Percentiles rank a stretch among this genome's conserved stretches.
phyloP scores from a whole-genome alignment of 441 rosid genomes.

The Gossypium lobatum region DNA sequence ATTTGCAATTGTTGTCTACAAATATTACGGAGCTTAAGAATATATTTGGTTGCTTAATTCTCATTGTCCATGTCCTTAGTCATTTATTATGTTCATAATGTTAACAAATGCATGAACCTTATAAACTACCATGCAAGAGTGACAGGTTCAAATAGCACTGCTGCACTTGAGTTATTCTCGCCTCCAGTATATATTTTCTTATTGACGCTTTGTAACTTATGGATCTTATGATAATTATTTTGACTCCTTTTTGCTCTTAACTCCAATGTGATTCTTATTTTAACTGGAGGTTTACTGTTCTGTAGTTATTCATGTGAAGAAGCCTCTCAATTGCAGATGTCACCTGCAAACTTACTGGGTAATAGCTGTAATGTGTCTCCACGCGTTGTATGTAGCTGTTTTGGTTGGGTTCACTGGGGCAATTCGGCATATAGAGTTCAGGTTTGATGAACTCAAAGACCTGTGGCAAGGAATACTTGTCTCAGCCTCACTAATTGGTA shows the following conservation, averaged over 20 bases:
- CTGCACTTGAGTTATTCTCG: background rate
- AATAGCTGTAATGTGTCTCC: conserved; percentile 51
- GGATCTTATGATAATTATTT: background rate
- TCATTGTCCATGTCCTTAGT: background rate
- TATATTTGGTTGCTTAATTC: background rate
- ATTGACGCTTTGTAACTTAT: background rate
- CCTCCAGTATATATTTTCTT: background rate
- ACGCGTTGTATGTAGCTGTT: conserved; percentile 45
- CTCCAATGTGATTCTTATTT: conserved; percentile 9
- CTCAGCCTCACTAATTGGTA: conserved; percentile 59
- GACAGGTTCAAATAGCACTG: background rate
- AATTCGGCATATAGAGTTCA: conserved; percentile 71
- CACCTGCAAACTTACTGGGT: conserved; percentile 57
- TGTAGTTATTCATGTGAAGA: conserved; percentile 57
- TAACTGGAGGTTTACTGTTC: conserved; percentile 21
- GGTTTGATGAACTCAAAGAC: conserved; percentile 82
- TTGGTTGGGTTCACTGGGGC: conserved; percentile 59
- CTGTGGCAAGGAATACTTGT: conserved; percentile 77
- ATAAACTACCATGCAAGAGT: background rate
- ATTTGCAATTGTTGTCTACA: background rate
- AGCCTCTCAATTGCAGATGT: conserved; percentile 56
- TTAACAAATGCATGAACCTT: background rate
- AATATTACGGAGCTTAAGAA: background rate
- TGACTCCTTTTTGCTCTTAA: background rate
- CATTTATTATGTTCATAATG: background rate